These are phyloP conservation scores for Diplotaxis tenuifolia DNA, from an alignment of 345 rosid genomes.

Conservation along the genomic window DNA sequence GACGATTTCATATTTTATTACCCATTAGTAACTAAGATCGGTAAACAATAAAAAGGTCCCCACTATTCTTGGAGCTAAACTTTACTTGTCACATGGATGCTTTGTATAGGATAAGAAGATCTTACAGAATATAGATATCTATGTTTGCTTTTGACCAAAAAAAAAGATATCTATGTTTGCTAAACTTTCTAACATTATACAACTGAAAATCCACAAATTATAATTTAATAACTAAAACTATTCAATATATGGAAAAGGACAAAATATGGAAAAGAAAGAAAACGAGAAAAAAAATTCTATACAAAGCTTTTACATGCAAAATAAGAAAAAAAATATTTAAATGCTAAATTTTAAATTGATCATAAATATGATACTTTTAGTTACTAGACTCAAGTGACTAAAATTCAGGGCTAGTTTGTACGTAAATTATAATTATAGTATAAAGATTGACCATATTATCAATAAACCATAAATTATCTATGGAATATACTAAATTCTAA, in stretches of 20 bases:
- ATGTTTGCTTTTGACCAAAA: not conserved
- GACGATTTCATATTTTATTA: not conserved
- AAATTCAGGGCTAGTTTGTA: not conserved
- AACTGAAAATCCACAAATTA: not conserved
- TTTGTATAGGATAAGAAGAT: not conserved
- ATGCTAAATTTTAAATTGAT: not conserved
- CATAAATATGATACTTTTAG: not conserved
- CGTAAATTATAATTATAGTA: not conserved
- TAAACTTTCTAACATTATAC: not conserved
- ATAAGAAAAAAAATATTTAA: not conserved
- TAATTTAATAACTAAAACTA: not conserved
- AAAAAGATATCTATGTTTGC: not conserved
- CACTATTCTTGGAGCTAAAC: conserved; percentile 17
- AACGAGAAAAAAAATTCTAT: not conserved
- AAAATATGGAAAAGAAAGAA: not conserved
- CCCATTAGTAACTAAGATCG: conserved; percentile 24
- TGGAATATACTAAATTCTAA: not conserved
- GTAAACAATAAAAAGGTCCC: conserved; percentile 36
- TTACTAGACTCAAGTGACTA: not conserved
- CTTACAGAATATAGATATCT: not conserved
- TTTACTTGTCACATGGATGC: not conserved
- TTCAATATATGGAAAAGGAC: not conserved
- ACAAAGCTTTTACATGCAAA: not conserved
- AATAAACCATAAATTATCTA: not conserved
- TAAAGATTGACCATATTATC: not conserved